These are phyloP conservation scores for Obelidium mucronatum DNA, from an alignment of 192 early-diverging fungal genomes.

Conservation along the genomic window DNA sequence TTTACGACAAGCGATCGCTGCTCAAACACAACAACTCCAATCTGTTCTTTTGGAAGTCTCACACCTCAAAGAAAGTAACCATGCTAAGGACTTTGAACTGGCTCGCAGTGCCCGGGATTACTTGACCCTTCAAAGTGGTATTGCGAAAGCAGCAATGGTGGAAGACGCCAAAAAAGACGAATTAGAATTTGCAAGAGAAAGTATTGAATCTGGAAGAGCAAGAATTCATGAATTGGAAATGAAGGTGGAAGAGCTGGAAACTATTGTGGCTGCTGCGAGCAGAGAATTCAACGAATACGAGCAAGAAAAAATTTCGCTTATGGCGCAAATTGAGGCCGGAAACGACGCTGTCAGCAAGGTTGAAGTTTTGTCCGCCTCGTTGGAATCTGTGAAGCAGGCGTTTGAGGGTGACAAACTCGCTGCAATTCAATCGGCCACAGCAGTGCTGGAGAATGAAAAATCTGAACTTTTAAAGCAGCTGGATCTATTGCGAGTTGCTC, in stretches of 20 bases:
- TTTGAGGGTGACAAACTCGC: slow-evolving; percentile 14
- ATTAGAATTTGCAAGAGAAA: slow-evolving; percentile 24
- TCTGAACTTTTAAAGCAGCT: slow-evolving; percentile 2
- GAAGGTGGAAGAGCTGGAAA: neutral
- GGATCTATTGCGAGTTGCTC: slow-evolving; percentile 4
- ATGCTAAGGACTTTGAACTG: slow-evolving; percentile 31
- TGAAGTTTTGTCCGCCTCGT: neutral
- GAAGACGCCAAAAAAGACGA: slow-evolving; percentile 21
- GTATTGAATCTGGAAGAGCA: slow-evolving; percentile 11
- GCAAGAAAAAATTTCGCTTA: slow-evolving; percentile 1
- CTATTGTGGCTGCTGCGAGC: neutral
- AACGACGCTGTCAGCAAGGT: slow-evolving; percentile 13
- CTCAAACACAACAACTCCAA: slow-evolving; percentile 27
- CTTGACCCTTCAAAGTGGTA: slow-evolving; percentile 6
- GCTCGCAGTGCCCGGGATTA: slow-evolving; percentile 36
- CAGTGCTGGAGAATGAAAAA: slow-evolving; percentile 9
- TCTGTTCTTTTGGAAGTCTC: slow-evolving; percentile 18
- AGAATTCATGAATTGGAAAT: slow-evolving; percentile 13
- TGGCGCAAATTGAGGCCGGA: neutral
- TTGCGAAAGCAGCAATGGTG: neutral
- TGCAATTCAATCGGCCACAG: slow-evolving; percentile 1
- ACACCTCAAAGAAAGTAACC: slow-evolving; percentile 24
- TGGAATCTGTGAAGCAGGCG: slow-evolving; percentile 6
- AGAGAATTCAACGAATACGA: neutral
- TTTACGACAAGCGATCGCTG: neutral